Percentiles rank a stretch among this genome's conserved stretches.
These are phyloP conservation scores for Lactuca sativa DNA, from an alignment of 129 eudicot species.

Conservation along the genomic window DNA sequence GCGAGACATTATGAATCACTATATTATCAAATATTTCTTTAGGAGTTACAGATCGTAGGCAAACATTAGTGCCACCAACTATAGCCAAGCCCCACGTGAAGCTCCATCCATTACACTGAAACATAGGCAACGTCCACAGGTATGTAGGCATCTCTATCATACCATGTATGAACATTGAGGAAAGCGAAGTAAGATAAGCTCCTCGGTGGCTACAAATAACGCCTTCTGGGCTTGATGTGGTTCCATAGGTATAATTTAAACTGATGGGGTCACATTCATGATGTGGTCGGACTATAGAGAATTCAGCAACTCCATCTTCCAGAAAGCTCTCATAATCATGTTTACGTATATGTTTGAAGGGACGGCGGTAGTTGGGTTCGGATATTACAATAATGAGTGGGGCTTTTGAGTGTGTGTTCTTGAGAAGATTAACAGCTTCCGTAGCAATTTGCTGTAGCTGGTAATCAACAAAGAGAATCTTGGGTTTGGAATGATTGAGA, in stretches of 20 bases:
- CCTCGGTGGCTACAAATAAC: slow-evolving; percentile 74
- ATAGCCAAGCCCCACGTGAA: slow-evolving; percentile 72
- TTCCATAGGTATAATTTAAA: slow-evolving; percentile 78
- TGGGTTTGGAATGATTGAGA: slow-evolving; percentile 63
- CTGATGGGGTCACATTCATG: slow-evolving; percentile 73
- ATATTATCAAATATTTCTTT: slow-evolving; percentile 50
- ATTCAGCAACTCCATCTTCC: slow-evolving; percentile 39
- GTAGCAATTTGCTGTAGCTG: slow-evolving; percentile 47
- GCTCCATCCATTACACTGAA: slow-evolving; percentile 89
- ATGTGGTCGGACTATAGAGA: slow-evolving; percentile 37
- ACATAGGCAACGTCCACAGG: slow-evolving; percentile 86
- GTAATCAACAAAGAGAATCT: slow-evolving; percentile 61
- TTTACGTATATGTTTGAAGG: not conserved
- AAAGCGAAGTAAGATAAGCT: slow-evolving; percentile 61
- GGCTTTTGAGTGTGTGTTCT: slow-evolving; percentile 16
- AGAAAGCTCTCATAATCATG: slow-evolving; percentile 59
- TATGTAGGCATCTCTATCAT: slow-evolving; percentile 57
- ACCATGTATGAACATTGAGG: slow-evolving; percentile 54
- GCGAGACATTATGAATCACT: slow-evolving; percentile 53
- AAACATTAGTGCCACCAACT: slow-evolving; percentile 71
- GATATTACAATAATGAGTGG: slow-evolving; percentile 49
- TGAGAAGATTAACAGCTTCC: slow-evolving; percentile 49
- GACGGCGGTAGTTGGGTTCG: slow-evolving; percentile 24
- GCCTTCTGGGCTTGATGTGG: slow-evolving; percentile 79
- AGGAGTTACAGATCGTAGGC: slow-evolving; percentile 45